Evolutionary conservation across 2,329 filamentous ascomycete genomes (phyloP).

Genomic region (Xylaria polymorpha): DNA sequence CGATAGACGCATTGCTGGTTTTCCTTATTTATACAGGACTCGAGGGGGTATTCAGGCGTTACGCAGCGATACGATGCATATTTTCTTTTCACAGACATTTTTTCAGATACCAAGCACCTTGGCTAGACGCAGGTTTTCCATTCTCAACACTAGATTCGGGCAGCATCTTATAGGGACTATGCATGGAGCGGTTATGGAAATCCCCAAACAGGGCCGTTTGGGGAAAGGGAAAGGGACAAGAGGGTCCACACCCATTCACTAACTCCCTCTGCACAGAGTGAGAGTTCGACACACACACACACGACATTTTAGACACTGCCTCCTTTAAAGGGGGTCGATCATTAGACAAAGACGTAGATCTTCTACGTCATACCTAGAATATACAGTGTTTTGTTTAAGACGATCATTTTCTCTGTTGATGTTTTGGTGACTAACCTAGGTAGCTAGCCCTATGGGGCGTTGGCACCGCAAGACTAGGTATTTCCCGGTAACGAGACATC

Average conservation of each 20-base stretch:
- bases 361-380: conserved; percentile 15
- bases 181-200: conserved; percentile 23
- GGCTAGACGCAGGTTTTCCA: conserved; percentile 30
- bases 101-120: conserved; percentile 32
- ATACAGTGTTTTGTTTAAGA: conserved; percentile 4
- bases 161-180: conserved; percentile 29
- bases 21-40: conserved; percentile 22
- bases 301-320: conserved; percentile 6
- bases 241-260: background rate
- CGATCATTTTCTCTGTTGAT: background rate
- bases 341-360: conserved; percentile 15
- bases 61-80: conserved; percentile 17
- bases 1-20: conserved; percentile 15
- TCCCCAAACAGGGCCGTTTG: conserved; percentile 3
- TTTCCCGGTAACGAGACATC: too few species aligned
- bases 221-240: background rate
- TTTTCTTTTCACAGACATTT: conserved; percentile 7
- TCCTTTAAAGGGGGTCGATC: background rate
- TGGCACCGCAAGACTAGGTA: background rate
- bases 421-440: background rate
- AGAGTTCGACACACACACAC: background rate
- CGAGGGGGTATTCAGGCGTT: conserved; percentile 22
- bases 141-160: conserved; percentile 28
- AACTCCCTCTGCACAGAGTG: background rate
- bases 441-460: too few species aligned